phyloP scores from a whole-genome alignment of 2,329 filamentous ascomycete genomes.

The Paraconiothyrium brasiliense region DNA sequence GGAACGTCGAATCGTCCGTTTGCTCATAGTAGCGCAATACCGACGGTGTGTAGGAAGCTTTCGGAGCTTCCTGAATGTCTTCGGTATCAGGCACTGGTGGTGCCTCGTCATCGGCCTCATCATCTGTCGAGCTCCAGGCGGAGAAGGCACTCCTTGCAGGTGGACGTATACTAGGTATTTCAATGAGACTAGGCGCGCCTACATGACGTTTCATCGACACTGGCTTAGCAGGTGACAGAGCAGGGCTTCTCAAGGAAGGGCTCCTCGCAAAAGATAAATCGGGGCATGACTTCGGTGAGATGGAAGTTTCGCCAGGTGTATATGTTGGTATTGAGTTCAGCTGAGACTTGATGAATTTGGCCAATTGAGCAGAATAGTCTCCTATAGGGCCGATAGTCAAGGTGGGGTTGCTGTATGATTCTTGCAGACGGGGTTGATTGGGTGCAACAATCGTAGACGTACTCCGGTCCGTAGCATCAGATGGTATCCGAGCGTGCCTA shows the following conservation, averaged over 20 bases:
- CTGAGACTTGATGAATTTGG: slow-evolving; percentile 47
- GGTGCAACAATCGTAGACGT: slow-evolving; percentile 39
- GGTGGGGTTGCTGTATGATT: slow-evolving; percentile 16
- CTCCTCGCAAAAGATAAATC: slow-evolving; percentile 36
- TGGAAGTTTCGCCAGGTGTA: slow-evolving; percentile 21
- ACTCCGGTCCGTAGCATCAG: slow-evolving; percentile 42
- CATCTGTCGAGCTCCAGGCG: slow-evolving; percentile 49
- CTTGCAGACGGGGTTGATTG: slow-evolving; percentile 16
- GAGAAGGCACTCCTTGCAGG: slow-evolving; percentile 48
- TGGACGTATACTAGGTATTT: slow-evolving; percentile 43
- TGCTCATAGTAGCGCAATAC: slow-evolving; percentile 43
- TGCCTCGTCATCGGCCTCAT: slow-evolving; percentile 41
- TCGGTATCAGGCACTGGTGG: slow-evolving; percentile 28
- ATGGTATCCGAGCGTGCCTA: slow-evolving; percentile 39
- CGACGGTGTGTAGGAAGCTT: slow-evolving; percentile 37
- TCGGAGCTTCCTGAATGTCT: slow-evolving; percentile 16
- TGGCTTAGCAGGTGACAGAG: slow-evolving; percentile 31
- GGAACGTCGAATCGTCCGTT: slow-evolving; percentile 35
- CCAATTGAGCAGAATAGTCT: slow-evolving; percentile 48
- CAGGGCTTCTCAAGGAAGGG: slow-evolving; percentile 23
- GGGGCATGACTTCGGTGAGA: slow-evolving; percentile 43
- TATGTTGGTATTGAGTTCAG: slow-evolving; percentile 48
- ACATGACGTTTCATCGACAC: slow-evolving; percentile 23
- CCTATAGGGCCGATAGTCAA: slow-evolving; percentile 34
- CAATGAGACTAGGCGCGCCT: slow-evolving; percentile 36